Base-by-base conservation (phyloP, 2,329 filamentous ascomycete genomes). In the Calonectria pseudoturangicola region DNA sequence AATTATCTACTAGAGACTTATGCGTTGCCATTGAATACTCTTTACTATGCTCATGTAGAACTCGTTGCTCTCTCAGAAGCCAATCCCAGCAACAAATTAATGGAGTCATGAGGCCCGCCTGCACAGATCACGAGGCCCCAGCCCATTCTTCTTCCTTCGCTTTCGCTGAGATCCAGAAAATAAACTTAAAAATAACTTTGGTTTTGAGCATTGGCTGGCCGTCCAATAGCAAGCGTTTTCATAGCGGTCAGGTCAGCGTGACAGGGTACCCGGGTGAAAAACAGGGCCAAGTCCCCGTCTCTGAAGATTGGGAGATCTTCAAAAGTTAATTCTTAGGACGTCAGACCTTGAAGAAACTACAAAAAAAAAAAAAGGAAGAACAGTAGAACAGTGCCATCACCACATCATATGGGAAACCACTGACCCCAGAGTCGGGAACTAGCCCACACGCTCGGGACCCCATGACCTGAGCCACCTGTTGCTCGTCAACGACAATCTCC, bases 291-390 rank as follows among this genome's bases (percentile, higher is more conserved):
- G 10, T 13, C 33, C 33, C 33, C 33, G 33, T 36, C 33, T 36
- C 33, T 13, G 33, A 36, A 9, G 33, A 36, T 36, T 10, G 8
- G 7, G 10, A 36, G 2, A 10, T 33, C 33, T 36, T 36, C 33
- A 36, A 18, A 43, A 77, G 78, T 15, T 79, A 77, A 77, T 77
- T 75, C 25, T 75, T 80, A 2, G 79, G 76, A 1, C 79, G 78
- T 39, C 70, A 75, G 12, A 73, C 74, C 4, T 56, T 79, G 10
- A 71, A 64, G 0, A 27, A 68, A 9, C 73, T 2, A 54, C 77
- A 9, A 68, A 63, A 0, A n/a, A 65, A 0, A 78, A 78, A 50
- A 13, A 41, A 41, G 39, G 3, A 13, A 45, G 64, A 78, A 8
- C 25, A 21, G 21, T 21, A 21, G 21, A 21, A 21, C 21, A 1